Base-by-base conservation (phyloP, 768 basidiomycete species). In the Lentinus brumalis region DNA sequence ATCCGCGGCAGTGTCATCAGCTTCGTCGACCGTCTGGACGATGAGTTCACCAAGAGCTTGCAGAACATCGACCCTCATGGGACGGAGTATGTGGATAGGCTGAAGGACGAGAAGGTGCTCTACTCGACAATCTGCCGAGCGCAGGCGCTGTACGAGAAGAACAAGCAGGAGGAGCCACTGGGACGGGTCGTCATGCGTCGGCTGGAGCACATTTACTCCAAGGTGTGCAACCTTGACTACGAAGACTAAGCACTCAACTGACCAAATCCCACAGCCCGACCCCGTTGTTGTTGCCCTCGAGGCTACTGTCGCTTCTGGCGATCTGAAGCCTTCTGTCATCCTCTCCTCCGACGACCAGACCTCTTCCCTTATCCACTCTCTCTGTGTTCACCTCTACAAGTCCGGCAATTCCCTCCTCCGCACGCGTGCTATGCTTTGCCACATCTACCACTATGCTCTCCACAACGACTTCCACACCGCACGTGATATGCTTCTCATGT, bases 51-150 rank as follows among this genome's bases (percentile, higher is more conserved):
- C 46, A 92, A 92, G 71, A 95, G 93, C 69, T 77, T 99, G 38
- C 97, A 98, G 83, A 94, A 98, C 70, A 94, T 97, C 64, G 97
- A 99, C 69, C 96, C 97, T 8, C 97, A 99, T 72, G 95, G 97
- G 2, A 94, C 92, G n/a, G 97, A 99, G 74, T 99, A 99, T 71
- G 91, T 99, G 46, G 97, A 98, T 71, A 85, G 97, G 50, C 79
- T 99, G 59, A 94, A 94, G 76, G 95, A 98, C 71, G 98, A 98
- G 78, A 93, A 94, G 70, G 87, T 88, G 15, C 83, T 99, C 26
- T 99, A 98, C 74, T 85, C 86, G 71, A 95, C 94, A 35, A 93
- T 99, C 65, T 94, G 92, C 74, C 90, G 92, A 53, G 90, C 95
- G 0, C 94, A 98, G 74, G 85, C 88, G 10, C 88, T 94, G 70